phyloP scores from a whole-genome alignment of 331 rosid genomes.

The Acacia concinna region DNA sequence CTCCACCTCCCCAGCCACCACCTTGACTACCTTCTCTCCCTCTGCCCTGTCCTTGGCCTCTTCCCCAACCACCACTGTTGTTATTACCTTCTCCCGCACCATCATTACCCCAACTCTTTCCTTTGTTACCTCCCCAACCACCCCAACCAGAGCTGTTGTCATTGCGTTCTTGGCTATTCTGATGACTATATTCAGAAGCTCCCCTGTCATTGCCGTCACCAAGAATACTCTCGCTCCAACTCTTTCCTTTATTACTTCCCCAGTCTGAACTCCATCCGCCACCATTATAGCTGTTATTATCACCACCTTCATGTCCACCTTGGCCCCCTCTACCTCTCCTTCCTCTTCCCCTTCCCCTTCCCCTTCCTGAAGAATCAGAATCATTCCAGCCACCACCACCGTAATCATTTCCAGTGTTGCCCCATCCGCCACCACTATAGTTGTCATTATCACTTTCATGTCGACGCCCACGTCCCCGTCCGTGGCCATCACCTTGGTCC shows the following conservation, averaged over 20 bases:
- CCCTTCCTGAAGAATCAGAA: neutral
- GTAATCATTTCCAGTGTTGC: neutral
- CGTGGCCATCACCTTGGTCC: neutral
- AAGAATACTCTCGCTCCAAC: constrained; percentile 29
- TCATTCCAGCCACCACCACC: neutral
- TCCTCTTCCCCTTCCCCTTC: constrained; percentile 2
- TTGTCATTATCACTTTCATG: neutral
- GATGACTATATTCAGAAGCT: neutral
- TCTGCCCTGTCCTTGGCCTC: neutral
- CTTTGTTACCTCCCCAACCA: neutral
- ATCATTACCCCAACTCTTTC: constrained; percentile 30
- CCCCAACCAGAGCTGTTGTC: neutral
- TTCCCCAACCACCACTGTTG: neutral
- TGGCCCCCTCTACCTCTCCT: neutral
- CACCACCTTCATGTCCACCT: neutral
- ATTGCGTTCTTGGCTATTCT: neutral
- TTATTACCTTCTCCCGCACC: constrained; percentile 6
- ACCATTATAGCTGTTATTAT: neutral
- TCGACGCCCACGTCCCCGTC: neutral
- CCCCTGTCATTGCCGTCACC: constrained; percentile 9
- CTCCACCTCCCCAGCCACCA: neutral
- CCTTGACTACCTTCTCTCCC: neutral
- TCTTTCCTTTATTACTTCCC: constrained; percentile 10
- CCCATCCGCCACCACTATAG: neutral
- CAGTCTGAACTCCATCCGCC: neutral